Base-by-base conservation (phyloP, 2,329 filamentous ascomycete species). In the Didymella arachidicola region DNA sequence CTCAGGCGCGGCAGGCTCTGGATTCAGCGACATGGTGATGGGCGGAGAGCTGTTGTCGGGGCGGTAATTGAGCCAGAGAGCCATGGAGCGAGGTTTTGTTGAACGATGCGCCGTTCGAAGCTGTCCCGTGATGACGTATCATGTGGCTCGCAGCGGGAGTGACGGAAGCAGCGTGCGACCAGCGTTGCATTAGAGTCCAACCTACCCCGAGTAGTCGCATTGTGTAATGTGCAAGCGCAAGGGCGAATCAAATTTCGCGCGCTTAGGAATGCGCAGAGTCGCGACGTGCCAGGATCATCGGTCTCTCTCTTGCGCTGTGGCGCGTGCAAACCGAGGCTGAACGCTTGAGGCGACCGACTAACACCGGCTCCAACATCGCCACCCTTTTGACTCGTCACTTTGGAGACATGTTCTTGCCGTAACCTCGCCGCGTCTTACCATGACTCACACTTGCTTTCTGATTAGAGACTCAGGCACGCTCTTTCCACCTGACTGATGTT, bases 1-100 rank as follows among this genome's bases (percentile, higher is more conserved):
- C 39, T 74, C 66, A 14, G 78, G 76, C 58, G 71, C 72, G 41
- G 78, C 74, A 25, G 78, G 79, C 64, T 80, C 79, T 30, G 74
- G 46, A 48, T 78, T 79, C 55, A 79, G 68, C 62, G 78, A 76
- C 78, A 79, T 80, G 62, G 57, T 65, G 62, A 60, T 53, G 47
- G 51, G 54, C 53, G 54, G 48, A 29, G 29, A 47, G 30, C 39
- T 32, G 51, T 50, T 19, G 42, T 53, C 58, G 55, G 57, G 56
- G 39, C 56, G 41, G 19, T 59, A 59, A 22, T 59, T 46, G 32
- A 59, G 18, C 56, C 56, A 59, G 18, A 59, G 56, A 41, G 56
- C 51, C 56, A 57, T 47, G 54, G n/a, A 41, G 60, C 26, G 46
- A 53, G 59, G 53, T 63, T 64, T 68, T 63, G 65, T 67, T 72